Evolutionary conservation across 345 rosid species (phyloP), one percentile per base, ranked within the genome.

Genomic region (Erysimum cheiranthoides): DNA sequence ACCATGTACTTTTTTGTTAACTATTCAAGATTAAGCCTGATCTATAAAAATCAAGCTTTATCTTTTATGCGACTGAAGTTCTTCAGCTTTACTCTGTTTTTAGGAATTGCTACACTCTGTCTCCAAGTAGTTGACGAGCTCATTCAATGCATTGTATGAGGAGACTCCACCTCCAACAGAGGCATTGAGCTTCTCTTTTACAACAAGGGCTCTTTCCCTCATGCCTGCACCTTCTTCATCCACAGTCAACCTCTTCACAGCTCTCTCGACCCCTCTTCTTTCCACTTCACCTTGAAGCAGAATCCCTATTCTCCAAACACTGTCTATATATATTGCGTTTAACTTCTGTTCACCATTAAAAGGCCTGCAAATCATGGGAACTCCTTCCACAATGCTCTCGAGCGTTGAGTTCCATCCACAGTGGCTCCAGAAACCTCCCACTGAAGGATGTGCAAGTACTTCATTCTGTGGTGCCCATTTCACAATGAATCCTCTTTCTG

Each of bases 391-490:
- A 46, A 18, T 77, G 56, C 84, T 78, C 64, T 78, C 82, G 0
- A 78, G 40, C 7, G 74, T 81, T 25, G 75, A 78, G 65, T 81
- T 78, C 82, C 82, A 81, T 74, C 56, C 50, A 7, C 75, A 64
- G 3, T 77, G 73, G 42, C 54, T 64, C 62, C 83, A 40, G 32
- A 87, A 89, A 0, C 73, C 95, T 18, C 93, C 94, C 12, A 82
- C 79, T 0, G 90, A 60, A 9, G 63, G 35, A 77, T 92, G 89
- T 3, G 31, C 66, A 62, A 89, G 63, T 5, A 90, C 69, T 32
- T 81, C 50, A 8, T 36, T 5, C 51, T 92, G 94, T 2, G 94
- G 96, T 4, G 88, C 80, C 96, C 97, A 73, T n/a, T 73, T 62
- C 34, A 73, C 76, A 85, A 12, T 90, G 78, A 18, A 90, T 88